A percentile compares a stretch with the other conserved stretches of the same genome.
phyloP scores from a whole-genome alignment of 805 yeast species.

The Teunomyces kruisii region DNA sequence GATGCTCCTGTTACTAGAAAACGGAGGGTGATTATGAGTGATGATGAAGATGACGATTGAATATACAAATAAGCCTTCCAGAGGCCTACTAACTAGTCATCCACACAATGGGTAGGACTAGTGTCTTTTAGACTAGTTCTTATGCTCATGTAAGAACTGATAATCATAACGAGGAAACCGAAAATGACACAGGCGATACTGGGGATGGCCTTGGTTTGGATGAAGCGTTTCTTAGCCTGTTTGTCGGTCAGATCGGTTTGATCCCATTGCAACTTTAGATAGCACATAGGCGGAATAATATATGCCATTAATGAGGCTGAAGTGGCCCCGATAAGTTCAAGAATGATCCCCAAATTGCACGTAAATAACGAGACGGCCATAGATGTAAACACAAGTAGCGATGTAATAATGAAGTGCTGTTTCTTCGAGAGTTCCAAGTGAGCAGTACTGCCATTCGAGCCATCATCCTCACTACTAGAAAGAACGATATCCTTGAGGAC shows the following conservation, averaged over 20 bases:
- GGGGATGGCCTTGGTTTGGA: constrained; percentile 49
- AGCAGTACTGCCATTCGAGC: constrained; percentile 24
- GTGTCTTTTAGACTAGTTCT: constrained; percentile 38
- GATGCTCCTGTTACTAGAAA: constrained; percentile 15
- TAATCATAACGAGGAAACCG: constrained; percentile 74
- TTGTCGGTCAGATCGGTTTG: constrained; percentile 33
- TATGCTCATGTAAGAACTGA: constrained; percentile 78
- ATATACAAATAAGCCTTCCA: not conserved
- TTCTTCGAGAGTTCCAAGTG: constrained; percentile 42
- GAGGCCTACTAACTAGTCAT: constrained; percentile 16
- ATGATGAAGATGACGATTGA: constrained; percentile 19
- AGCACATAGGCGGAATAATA: constrained; percentile 86
- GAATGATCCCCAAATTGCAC: constrained; percentile 84
- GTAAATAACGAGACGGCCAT: constrained; percentile 77
- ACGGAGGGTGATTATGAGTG: constrained; percentile 22
- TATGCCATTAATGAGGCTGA: constrained; percentile 93
- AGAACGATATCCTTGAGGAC: constrained; percentile 66
- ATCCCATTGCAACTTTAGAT: constrained; percentile 57
- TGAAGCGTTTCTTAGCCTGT: constrained; percentile 26
- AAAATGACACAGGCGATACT: constrained; percentile 62
- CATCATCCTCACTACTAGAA: constrained; percentile 10
- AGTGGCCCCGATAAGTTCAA: constrained; percentile 89
- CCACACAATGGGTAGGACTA: constrained; percentile 52
- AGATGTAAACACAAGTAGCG: constrained; percentile 61
- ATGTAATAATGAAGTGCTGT: constrained; percentile 65